These are phyloP conservation scores for Aspergillus costaricaensis DNA, from an alignment of 2,329 filamentous ascomycete species.

Conservation along the genomic window DNA sequence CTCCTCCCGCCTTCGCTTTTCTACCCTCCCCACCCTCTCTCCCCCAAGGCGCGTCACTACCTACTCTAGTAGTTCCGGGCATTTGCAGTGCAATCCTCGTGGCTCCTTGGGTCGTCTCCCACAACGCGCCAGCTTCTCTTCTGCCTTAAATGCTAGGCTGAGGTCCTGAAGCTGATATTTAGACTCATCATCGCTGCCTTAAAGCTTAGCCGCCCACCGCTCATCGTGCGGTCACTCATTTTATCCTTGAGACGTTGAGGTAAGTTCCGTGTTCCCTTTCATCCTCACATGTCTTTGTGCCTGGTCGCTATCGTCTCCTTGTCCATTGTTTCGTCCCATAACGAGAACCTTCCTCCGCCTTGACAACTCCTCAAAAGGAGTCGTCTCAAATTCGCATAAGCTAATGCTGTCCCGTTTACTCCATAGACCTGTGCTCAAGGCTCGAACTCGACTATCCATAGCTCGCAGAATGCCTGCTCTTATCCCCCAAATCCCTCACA, in stretches of 20 bases:
- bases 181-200: slow-evolving; percentile 14
- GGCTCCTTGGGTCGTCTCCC: background rate
- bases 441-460: background rate
- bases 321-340: background rate
- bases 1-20: slow-evolving; percentile 6
- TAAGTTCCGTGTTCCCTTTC: background rate
- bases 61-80: background rate
- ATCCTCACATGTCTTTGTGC: background rate
- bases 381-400: background rate
- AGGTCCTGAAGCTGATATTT: background rate
- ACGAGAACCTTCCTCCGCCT: no score
- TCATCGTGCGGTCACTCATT: slow-evolving; percentile 4
- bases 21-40: background rate
- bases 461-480: slow-evolving; percentile 37
- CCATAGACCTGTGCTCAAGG: slow-evolving; percentile 5
- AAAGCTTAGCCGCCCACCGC: slow-evolving; percentile 9
- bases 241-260: background rate
- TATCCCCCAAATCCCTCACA: slow-evolving; percentile 52
- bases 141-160: slow-evolving; percentile 8
- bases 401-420: slow-evolving; percentile 1
- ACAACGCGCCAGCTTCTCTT: slow-evolving; percentile 12
- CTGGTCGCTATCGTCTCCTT: background rate
- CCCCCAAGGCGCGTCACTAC: background rate
- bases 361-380: background rate
- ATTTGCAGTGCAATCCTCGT: background rate